phyloP scores from a whole-genome alignment of 2,329 filamentous ascomycete genomes.

The Knufia petricola region DNA sequence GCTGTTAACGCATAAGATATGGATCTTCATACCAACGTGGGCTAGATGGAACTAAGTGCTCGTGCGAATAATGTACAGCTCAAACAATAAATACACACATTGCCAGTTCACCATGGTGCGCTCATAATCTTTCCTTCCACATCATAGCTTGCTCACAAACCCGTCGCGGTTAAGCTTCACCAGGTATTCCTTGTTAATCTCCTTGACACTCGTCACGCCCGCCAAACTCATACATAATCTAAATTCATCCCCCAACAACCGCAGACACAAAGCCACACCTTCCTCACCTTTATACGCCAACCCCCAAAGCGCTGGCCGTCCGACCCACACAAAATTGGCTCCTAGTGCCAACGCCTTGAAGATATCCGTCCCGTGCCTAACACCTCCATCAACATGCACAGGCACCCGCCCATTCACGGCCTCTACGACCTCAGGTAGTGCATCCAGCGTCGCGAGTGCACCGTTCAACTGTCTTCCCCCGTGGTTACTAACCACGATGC shows the following conservation, averaged over 20 bases:
- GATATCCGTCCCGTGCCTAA: constrained; percentile 47
- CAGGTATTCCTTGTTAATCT: constrained; percentile 28
- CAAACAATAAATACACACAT: too few species aligned
- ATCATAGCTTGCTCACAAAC: constrained; percentile 24
- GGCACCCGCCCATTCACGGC: constrained; percentile 23
- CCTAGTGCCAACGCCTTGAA: constrained; percentile 49
- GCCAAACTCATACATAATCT: constrained; percentile 24
- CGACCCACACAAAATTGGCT: constrained; percentile 42
- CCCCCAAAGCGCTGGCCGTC: constrained; percentile 42
- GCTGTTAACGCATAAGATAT: too few species aligned
- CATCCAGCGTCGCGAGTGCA: constrained; percentile 31
- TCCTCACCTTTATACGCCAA: constrained; percentile 28
- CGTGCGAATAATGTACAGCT: too few species aligned
- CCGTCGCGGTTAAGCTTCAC: constrained; percentile 30
- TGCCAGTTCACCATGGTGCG: too few species aligned
- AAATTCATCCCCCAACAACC: constrained; percentile 24
- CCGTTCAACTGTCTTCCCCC: constrained; percentile 33
- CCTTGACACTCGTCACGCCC: constrained; percentile 19
- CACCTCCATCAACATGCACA: constrained; percentile 46
- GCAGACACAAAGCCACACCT: constrained; percentile 23
- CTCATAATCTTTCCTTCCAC: too few species aligned
- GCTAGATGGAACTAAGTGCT: too few species aligned
- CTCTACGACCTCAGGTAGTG: constrained; percentile 24
- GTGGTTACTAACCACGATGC: constrained; percentile 32
- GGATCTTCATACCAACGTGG: too few species aligned